These are phyloP conservation scores for Clarireedia homoeocarpa DNA, from an alignment of 2,329 filamentous ascomycete genomes.

Conservation along the genomic window DNA sequence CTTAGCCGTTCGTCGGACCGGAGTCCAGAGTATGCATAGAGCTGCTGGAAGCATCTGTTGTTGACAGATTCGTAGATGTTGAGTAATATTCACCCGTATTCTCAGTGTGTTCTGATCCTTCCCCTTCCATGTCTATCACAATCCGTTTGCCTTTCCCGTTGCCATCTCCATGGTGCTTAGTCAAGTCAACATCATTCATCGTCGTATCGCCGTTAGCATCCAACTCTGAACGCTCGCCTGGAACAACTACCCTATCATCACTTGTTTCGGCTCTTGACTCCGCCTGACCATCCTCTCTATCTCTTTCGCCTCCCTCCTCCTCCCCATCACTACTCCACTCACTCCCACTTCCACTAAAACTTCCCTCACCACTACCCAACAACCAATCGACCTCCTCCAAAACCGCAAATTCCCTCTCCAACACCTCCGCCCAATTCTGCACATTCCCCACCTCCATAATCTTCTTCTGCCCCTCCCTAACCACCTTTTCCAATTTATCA, in stretches of 20 bases:
- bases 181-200: slow-evolving; percentile 7
- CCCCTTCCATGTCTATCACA: neutral
- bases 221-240: neutral
- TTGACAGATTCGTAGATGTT: slow-evolving; percentile 15
- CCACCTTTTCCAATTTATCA: slow-evolving; percentile 55
- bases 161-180: neutral
- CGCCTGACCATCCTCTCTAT: neutral
- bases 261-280: no score
- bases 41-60: slow-evolving; percentile 19
- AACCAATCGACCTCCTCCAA: slow-evolving; percentile 57
- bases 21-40: slow-evolving; percentile 22
- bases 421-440: slow-evolving; percentile 81
- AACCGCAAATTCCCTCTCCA: slow-evolving; percentile 59
- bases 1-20: neutral
- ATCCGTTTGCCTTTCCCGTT: slow-evolving; percentile 15
- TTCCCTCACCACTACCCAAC: slow-evolving; percentile 37
- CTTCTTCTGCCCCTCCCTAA: slow-evolving; percentile 51
- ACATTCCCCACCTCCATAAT: slow-evolving; percentile 75
- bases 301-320: slow-evolving; percentile 6
- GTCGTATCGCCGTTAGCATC: slow-evolving; percentile 13
- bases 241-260: neutral
- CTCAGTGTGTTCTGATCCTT: slow-evolving; percentile 9
- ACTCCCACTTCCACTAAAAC: slow-evolving; percentile 26
- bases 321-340: slow-evolving; percentile 6
- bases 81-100: slow-evolving; percentile 16